Percentiles rank a stretch among this genome's conserved stretches.
Evolutionary conservation across 257 asterid species (phyloP).

Genomic region (Cynanchum wilfordii): DNA sequence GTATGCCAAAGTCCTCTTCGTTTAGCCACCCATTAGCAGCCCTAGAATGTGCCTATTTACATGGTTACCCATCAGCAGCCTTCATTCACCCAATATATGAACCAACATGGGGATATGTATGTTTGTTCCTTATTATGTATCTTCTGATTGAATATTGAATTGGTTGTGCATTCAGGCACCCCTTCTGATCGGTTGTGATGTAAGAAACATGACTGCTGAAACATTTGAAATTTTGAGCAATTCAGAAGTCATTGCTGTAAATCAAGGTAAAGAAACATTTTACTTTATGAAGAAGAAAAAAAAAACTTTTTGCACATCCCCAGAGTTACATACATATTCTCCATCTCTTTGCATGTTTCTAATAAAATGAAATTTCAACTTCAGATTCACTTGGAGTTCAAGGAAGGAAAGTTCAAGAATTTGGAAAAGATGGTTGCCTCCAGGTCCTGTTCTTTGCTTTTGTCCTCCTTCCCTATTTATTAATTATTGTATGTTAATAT

Average conservation of each 20-base stretch:
- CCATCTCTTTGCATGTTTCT: background rate
- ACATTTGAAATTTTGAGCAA: constrained; percentile 67
- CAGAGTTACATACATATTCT: background rate
- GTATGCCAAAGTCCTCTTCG: background rate
- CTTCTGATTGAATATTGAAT: background rate
- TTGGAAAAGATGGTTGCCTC: constrained; percentile 53
- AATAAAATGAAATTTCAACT: constrained; percentile 1
- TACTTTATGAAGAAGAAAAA: background rate
- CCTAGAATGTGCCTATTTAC: background rate
- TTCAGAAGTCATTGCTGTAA: constrained; percentile 73
- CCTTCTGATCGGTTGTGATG: constrained; percentile 87
- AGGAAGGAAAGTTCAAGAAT: constrained; percentile 68
- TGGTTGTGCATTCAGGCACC: constrained; percentile 59
- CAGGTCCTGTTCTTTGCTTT: constrained; percentile 39
- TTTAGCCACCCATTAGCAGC: background rate
- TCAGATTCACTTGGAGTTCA: constrained; percentile 92
- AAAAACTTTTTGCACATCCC: background rate
- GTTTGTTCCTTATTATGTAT: background rate
- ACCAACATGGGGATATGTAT: background rate
- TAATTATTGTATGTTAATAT: background rate
- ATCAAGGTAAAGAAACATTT: constrained; percentile 63
- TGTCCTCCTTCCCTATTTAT: background rate
- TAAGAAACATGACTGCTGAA: constrained; percentile 74
- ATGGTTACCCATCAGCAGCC: background rate
- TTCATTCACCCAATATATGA: background rate